Evolutionary conservation across 2,329 filamentous ascomycete genomes (phyloP).

Genomic region (Knufia fluminis): DNA sequence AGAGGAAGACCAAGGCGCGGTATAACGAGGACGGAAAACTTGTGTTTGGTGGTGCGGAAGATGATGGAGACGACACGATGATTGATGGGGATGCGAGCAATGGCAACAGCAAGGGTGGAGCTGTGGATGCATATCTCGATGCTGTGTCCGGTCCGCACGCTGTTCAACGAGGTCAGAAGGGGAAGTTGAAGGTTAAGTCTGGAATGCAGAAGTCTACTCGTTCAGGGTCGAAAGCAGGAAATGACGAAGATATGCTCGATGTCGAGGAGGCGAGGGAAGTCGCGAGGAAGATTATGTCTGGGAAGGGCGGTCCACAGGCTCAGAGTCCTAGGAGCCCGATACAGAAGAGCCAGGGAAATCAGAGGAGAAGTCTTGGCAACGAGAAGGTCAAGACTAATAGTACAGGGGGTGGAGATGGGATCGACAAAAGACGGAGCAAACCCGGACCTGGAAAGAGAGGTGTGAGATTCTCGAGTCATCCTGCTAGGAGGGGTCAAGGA

Average conservation of each 20-base stretch:
- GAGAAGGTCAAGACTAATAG: constrained; percentile 19
- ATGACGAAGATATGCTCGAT: constrained; percentile 39
- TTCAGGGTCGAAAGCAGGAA: constrained; percentile 24
- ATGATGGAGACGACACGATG: constrained; percentile 32
- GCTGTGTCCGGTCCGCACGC: constrained; percentile 53
- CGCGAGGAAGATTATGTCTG: constrained; percentile 18
- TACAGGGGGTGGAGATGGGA: constrained; percentile 11
- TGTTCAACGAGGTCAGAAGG: constrained; percentile 48
- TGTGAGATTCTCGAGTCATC: constrained; percentile 9
- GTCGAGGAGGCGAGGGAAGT: constrained; percentile 38
- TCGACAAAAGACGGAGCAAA: constrained; percentile 13
- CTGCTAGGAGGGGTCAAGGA: constrained; percentile 2
- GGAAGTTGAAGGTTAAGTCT: constrained; percentile 52
- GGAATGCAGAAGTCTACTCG: constrained; percentile 28
- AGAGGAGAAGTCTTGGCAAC: constrained; percentile 18
- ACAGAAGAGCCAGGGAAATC: constrained; percentile 8
- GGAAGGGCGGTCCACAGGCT: constrained; percentile 1
- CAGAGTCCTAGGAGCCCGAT: constrained; percentile 6
- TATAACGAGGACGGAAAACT: constrained; percentile 38
- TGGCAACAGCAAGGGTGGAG: constrained; percentile 21
- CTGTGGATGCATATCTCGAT: constrained; percentile 52
- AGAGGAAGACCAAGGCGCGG: constrained; percentile 34
- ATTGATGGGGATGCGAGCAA: constrained; percentile 37
- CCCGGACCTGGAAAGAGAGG: constrained; percentile 8
- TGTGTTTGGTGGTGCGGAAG: constrained; percentile 30